phyloP scores from a whole-genome alignment of 208 protist species.

The Trypanosomatidae sp. region DNA sequence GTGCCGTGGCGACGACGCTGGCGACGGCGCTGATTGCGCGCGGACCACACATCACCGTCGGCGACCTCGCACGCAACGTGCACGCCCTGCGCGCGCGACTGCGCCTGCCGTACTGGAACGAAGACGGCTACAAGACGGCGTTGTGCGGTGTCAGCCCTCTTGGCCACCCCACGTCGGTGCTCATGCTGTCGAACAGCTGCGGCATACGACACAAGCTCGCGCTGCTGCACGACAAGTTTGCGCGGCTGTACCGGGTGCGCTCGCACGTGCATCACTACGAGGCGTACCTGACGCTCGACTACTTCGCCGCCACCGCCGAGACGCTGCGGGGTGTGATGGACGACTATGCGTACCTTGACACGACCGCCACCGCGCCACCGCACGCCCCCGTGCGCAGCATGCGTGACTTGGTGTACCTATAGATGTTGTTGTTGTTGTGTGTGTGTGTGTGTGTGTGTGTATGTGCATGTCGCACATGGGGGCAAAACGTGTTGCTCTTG shows the following conservation, averaged over 20 bases:
- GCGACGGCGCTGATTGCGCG: slow-evolving; percentile 87
- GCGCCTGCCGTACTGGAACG: slow-evolving; percentile 91
- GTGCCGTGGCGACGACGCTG: slow-evolving; percentile 32
- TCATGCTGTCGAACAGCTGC: slow-evolving; percentile 91
- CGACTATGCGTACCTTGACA: slow-evolving; percentile 79
- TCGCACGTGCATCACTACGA: slow-evolving; percentile 94
- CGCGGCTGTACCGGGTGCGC: slow-evolving; percentile 80
- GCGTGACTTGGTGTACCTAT: slow-evolving; percentile 74
- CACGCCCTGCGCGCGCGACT: slow-evolving; percentile 59
- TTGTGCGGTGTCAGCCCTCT: slow-evolving; percentile 87
- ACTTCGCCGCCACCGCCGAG: slow-evolving; percentile 71
- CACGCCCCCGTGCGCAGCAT: slow-evolving; percentile 50
- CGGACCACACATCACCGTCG: slow-evolving; percentile 86
- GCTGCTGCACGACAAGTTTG: slow-evolving; percentile 70
- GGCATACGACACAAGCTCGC: slow-evolving; percentile 73
- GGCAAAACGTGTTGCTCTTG: too few species aligned
- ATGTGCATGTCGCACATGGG: too few species aligned
- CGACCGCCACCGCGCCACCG: slow-evolving; percentile 14
- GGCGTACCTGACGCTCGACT: slow-evolving; percentile 58
- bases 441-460: too few species aligned
- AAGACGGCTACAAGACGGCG: slow-evolving; percentile 95
- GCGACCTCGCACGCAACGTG: slow-evolving; percentile 88
- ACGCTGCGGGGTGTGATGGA: slow-evolving; percentile 60
- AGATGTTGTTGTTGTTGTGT: too few species aligned
- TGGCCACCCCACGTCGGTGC: slow-evolving; percentile 81